Conservation (phyloP, 1,284 basidiomycete species). For the Phellopilus nigrolimitatus region DNA sequence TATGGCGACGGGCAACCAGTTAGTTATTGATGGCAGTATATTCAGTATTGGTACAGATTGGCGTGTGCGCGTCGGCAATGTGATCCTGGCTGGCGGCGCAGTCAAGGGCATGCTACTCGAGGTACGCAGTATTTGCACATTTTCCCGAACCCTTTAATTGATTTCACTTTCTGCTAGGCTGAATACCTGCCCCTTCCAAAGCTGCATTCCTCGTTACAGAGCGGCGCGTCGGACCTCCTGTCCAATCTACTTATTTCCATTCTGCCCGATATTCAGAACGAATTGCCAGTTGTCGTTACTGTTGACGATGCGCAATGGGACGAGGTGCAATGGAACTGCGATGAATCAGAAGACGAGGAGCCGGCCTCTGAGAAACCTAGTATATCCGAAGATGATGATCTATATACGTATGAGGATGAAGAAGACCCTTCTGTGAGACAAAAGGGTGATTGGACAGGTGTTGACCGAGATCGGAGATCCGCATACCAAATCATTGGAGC, state of each 20-base stretch:
- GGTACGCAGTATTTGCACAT: conserved; percentile 36
- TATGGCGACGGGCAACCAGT: conserved; percentile 52
- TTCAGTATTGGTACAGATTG: conserved; percentile 74
- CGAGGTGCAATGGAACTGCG: conserved; percentile 67
- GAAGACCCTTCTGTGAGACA: conserved; percentile 38
- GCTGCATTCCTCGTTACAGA: conserved; percentile 51
- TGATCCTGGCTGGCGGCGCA: conserved; percentile 63
- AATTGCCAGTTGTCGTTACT: conserved; percentile 67
- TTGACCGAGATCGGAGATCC: conserved; percentile 69
- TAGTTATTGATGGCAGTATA: conserved; percentile 62
- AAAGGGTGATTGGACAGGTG: conserved; percentile 66
- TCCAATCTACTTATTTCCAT: conserved; percentile 69
- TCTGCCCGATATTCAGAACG: conserved; percentile 63
- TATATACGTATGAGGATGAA: conserved; percentile 52
- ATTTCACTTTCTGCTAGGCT: conserved; percentile 40
- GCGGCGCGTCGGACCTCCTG: conserved; percentile 64
- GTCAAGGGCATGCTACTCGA: conserved; percentile 76
- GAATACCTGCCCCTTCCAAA: conserved; percentile 72
- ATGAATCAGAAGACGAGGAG: conserved; percentile 43
- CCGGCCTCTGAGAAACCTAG: conserved; percentile 25
- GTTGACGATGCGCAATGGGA: conserved; percentile 73
- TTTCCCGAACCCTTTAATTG: not conserved
- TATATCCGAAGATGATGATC: conserved; percentile 33
- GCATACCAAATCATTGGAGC: conserved; percentile 74
- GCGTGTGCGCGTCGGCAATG: conserved; percentile 75